Base-by-base conservation (phyloP, 2,329 filamentous ascomycete species). In the Hypocrella siamensis region DNA sequence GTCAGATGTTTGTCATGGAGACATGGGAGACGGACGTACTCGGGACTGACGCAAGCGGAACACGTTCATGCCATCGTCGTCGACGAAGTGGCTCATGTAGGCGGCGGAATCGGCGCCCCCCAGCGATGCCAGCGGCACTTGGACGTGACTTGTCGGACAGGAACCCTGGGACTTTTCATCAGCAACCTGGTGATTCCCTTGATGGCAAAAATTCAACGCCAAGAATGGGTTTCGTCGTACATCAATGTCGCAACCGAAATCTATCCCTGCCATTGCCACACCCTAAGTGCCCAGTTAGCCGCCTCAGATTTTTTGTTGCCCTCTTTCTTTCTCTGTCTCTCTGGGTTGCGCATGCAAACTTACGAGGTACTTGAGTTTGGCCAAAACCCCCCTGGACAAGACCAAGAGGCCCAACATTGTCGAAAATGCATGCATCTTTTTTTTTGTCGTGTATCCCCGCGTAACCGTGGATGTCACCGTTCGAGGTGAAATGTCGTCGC, bases 81-180 rank as follows among this genome's bases (percentile, higher is more conserved):
- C 50, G 28, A 61, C 55, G 41, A 73, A 75, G 41, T 74, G 67
- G 26, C 63, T 54, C 63, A 75, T 73, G 42, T 74, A 68, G 0
- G 49, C 60, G 4, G 53, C 49, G 9, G 62, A 66, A 30, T 51
- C 47, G 39, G 46, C 51, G 14, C 50, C 51, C 6, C 49, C 49
- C 9, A 47, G 41, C 14, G 41, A 36, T 6, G 37, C 44, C 10
- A 56, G 37, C 8, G 56, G 56, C 18, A 61, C 44, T 29, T 56
- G 50, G 12, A 49, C 44, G 1, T 49, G 52, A 11, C 42, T 42
- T 5, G 43, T 38, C 2, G 56, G 54, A 45, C 58, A 61, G 28
- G 43, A 51, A 35, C 58, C 59, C 51, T 60, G 26, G 3, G 26
- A n/a, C 9, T 33, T 32, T 32, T 14, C 12, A 16, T 32, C 6